phyloP scores from a whole-genome alignment of 345 rosid genomes.

The Bruguiera parviflora region DNA sequence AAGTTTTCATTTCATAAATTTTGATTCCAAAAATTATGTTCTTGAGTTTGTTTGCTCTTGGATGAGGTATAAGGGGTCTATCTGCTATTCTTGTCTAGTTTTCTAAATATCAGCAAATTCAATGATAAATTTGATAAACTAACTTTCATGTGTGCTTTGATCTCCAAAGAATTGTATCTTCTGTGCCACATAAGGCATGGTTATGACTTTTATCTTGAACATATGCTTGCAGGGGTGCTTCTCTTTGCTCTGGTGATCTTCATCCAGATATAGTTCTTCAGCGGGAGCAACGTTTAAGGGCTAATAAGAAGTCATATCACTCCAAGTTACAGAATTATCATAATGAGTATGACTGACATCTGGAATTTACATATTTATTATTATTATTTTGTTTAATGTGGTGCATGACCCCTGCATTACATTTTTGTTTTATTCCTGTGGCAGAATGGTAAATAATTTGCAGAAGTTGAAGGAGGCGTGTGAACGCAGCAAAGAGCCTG shows the following conservation, averaged over 20 bases:
- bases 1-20: too few species aligned
- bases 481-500: conserved; percentile 69
- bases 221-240: conserved; percentile 67
- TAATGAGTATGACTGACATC: conserved; percentile 52
- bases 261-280: conserved; percentile 77
- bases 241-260: conserved; percentile 64
- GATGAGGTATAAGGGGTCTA: too few species aligned
- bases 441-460: conserved; percentile 72
- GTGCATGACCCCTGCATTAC: conserved; percentile 12
- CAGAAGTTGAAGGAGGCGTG: conserved; percentile 71
- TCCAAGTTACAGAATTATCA: conserved; percentile 69
- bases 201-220: conserved; percentile 30
- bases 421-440: conserved; percentile 26
- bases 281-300: conserved; percentile 50
- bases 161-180: not conserved
- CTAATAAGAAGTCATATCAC: conserved; percentile 49
- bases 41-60: too few species aligned
- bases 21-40: too few species aligned
- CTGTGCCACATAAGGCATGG: conserved; percentile 13
- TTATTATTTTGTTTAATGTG: conserved; percentile 1
- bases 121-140: not conserved
- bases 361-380: not conserved
- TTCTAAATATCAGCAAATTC: not conserved
- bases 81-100: too few species aligned
- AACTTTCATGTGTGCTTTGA: not conserved